Percentiles rank a stretch among this genome's conserved stretches.
Evolutionary conservation across 306 rosid genomes (phyloP).

Genomic region (Fagus sylvatica): DNA sequence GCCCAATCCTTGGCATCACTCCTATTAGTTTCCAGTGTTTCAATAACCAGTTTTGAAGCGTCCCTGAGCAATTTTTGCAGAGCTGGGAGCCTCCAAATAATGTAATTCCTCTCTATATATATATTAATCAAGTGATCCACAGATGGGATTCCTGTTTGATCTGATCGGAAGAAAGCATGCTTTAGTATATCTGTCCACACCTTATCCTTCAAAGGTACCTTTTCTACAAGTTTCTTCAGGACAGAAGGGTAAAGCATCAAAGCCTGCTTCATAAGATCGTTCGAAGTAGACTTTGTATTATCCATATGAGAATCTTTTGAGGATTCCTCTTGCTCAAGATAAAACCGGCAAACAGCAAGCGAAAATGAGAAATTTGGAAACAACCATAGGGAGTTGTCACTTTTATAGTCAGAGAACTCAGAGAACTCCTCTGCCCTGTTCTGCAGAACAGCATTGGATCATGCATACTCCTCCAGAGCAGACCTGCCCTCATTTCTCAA

Average conservation of each 20-base stretch:
- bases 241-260: constrained; percentile 94
- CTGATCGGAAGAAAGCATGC: constrained; percentile 65
- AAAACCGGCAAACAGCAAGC: constrained; percentile 79
- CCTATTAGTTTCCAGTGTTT: constrained; percentile 55
- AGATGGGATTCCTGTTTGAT: constrained; percentile 63
- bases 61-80: constrained; percentile 70
- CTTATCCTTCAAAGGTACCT: constrained; percentile 89
- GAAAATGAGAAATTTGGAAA: constrained; percentile 91
- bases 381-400: constrained; percentile 85
- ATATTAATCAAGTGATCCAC: constrained; percentile 84
- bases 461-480: constrained; percentile 93
- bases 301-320: constrained; percentile 33
- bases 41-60: constrained; percentile 65
- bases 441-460: constrained; percentile 93
- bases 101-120: constrained; percentile 80
- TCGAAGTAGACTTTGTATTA: constrained; percentile 56
- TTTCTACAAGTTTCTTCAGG: constrained; percentile 69
- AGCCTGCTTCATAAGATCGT: constrained; percentile 94
- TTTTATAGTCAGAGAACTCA: constrained; percentile 73
- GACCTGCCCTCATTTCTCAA: constrained; percentile 92
- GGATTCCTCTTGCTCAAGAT: constrained; percentile 62
- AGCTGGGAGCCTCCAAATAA: constrained; percentile 93
- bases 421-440: constrained; percentile 96
- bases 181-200: constrained; percentile 63
- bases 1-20: constrained; percentile 76